Percentiles rank a stretch among this genome's conserved stretches.
Evolutionary conservation across 306 rosid species (phyloP).

Genomic region (Clitoria ternatea): DNA sequence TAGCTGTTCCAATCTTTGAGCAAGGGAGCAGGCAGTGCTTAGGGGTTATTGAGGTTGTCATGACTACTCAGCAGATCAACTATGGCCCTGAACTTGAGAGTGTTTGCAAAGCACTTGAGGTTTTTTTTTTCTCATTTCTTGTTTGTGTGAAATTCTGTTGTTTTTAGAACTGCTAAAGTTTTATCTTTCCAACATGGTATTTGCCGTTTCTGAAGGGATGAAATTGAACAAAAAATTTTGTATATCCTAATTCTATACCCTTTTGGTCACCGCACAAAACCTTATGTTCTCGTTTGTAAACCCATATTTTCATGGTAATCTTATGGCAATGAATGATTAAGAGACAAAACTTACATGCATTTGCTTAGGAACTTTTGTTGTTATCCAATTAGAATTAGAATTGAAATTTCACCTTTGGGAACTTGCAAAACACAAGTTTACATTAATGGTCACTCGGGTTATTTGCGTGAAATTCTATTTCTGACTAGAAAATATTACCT

Average conservation of each 20-base stretch:
- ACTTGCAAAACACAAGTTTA: too few relatives aligned
- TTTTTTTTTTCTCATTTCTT: constrained; percentile 38
- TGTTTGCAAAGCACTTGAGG: constrained; percentile 96
- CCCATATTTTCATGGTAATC: background rate
- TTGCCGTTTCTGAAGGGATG: constrained; percentile 18
- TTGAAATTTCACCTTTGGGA: too few relatives aligned
- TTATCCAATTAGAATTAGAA: too few relatives aligned
- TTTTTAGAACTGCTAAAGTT: constrained; percentile 8
- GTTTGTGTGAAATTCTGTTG: constrained; percentile 13
- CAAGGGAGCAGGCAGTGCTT: constrained; percentile 68
- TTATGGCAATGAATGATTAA: constrained; percentile 16
- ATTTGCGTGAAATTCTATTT: too few relatives aligned
- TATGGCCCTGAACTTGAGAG: constrained; percentile 66
- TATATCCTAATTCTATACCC: background rate
- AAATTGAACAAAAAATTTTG: background rate
- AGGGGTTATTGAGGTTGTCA: constrained; percentile 91
- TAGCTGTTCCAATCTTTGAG: constrained; percentile 88
- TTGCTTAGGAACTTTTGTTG: too few relatives aligned
- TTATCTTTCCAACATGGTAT: background rate
- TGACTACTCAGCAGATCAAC: constrained; percentile 60
- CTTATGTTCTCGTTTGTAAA: background rate
- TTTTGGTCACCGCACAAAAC: background rate
- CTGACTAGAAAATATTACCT: too few relatives aligned
- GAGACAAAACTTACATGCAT: too few relatives aligned
- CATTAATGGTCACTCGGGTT: too few relatives aligned